phyloP scores from a whole-genome alignment of 2,329 filamentous ascomycete genomes.

The Nemania bipapillata region DNA sequence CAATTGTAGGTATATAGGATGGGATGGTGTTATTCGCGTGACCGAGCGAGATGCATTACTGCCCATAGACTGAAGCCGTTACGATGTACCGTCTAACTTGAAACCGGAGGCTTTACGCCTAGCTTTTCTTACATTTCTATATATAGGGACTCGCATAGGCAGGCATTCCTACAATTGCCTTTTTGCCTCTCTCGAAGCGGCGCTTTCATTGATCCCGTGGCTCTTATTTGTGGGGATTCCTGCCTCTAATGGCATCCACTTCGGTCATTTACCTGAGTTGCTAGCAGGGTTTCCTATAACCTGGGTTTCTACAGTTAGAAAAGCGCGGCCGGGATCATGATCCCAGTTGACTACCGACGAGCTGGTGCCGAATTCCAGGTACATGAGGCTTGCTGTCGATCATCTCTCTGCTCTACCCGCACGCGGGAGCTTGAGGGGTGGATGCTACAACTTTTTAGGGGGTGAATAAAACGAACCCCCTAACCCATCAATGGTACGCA shows the following conservation, averaged over 20 bases:
- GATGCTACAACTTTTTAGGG: slow-evolving; percentile 16
- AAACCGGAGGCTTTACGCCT: slow-evolving; percentile 28
- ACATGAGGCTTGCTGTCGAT: slow-evolving; percentile 29
- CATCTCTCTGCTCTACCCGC: slow-evolving; percentile 13
- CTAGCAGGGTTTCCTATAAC: background rate
- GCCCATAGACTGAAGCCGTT: slow-evolving; percentile 21
- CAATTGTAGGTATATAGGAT: background rate
- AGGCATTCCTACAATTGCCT: slow-evolving; percentile 13
- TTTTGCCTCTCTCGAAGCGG: background rate
- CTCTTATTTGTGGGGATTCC: slow-evolving; percentile 1
- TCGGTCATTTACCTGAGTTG: background rate
- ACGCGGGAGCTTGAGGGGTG: slow-evolving; percentile 28
- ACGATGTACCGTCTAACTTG: slow-evolving; percentile 16
- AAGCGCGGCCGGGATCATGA: background rate
- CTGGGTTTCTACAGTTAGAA: background rate
- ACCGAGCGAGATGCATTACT: background rate
- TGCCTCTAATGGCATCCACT: background rate
- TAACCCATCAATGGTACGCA: slow-evolving; percentile 26
- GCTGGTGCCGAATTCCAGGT: slow-evolving; percentile 30
- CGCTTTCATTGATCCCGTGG: background rate
- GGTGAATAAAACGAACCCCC: slow-evolving; percentile 28
- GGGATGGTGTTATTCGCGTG: slow-evolving; percentile 3
- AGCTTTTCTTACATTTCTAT: slow-evolving; percentile 27
- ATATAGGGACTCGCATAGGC: slow-evolving; percentile 26
- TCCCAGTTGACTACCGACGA: slow-evolving; percentile 15